These are phyloP conservation scores for Tetrastigma voinierianum DNA, from an alignment of 164 flowering plant species.

Conservation along the genomic window DNA sequence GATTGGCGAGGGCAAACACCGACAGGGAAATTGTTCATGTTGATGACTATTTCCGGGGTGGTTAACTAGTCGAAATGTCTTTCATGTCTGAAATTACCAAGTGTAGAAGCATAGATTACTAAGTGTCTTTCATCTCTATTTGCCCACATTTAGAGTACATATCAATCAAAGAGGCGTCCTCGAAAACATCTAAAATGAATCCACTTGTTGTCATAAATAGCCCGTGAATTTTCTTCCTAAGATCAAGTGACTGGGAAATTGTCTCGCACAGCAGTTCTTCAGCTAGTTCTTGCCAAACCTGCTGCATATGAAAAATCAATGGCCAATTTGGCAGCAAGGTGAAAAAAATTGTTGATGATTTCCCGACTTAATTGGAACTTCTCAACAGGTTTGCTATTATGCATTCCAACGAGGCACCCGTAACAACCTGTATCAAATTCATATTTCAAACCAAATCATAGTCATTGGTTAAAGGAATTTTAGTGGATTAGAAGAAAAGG, in stretches of 20 bases:
- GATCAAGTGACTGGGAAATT: neutral
- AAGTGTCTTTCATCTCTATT: too few species aligned
- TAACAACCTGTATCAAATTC: constrained; percentile 53
- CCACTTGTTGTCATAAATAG: constrained; percentile 18
- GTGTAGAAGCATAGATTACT: too few species aligned
- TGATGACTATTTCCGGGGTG: too few species aligned
- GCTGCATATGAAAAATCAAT: neutral
- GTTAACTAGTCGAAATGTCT: too few species aligned
- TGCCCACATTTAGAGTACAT: too few species aligned
- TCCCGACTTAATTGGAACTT: constrained; percentile 22
- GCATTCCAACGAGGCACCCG: constrained; percentile 72
- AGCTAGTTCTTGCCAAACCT: neutral
- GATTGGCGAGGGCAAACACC: too few species aligned
- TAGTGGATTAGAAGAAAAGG: neutral
- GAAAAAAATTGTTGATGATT: neutral
- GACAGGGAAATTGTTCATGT: too few species aligned
- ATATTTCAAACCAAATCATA: too few species aligned
- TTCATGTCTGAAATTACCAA: too few species aligned
- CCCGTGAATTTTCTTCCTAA: constrained; percentile 29
- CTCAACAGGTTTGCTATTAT: constrained; percentile 54
- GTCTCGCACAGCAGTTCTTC: neutral
- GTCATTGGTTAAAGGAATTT: too few species aligned
- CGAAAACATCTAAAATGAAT: constrained; percentile 17
- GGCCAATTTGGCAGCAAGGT: neutral
- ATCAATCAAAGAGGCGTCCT: constrained; percentile 13